Evolutionary conservation across 2,329 filamentous ascomycete genomes (phyloP), one percentile per base, ranked within the genome.

Genomic region (Myriosclerotinia curreyana): DNA sequence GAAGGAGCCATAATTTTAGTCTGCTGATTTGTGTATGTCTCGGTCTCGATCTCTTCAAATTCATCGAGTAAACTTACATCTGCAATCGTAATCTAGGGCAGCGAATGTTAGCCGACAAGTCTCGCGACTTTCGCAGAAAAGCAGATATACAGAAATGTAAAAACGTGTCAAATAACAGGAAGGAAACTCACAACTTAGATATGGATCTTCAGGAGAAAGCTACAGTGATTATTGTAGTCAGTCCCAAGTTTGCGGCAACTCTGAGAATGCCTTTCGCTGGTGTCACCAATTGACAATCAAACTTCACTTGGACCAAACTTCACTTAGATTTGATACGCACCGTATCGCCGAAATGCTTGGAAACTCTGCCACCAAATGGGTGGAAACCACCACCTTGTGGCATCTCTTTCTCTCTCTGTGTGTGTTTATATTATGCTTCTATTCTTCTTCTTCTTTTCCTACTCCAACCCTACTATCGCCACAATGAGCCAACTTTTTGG

Each of bases 121-220:
- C n/a, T 34, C 51, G 44, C 12, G 17, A 55, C 34, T 5, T 36
- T 58, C 42, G 22, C 28, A 36, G 22, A 20, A 38, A 42, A 17
- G 53, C 9, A 5, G 28, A 31, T 5, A 31, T 31, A 31, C 28
- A 31, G 28, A 31, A 31, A 31, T 31, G 28, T 31, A 31, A 42
- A 40, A 56, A 14, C 40, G 51, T 34, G n/a, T 40, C 9, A 22
- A 46, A 58, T 22, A 11, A 22, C 60, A 14, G n/a, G 31, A 52
- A 36, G 15, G n/a, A 63, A 59, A 74, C 86, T 83, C 75, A 89
- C 88, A 90, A 74, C 84, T 88, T 67, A 91, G 77, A 76, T 88
- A 90, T 44, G 86, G 83, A 77, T 89, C 86, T 69, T 90, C 86
- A 17, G 87, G 86, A 61, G 79, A 78, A 68, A 86, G 72, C 79